Base-by-base conservation (phyloP, 1,284 basidiomycete species). In the Ceratobasidium sp. region DNA sequence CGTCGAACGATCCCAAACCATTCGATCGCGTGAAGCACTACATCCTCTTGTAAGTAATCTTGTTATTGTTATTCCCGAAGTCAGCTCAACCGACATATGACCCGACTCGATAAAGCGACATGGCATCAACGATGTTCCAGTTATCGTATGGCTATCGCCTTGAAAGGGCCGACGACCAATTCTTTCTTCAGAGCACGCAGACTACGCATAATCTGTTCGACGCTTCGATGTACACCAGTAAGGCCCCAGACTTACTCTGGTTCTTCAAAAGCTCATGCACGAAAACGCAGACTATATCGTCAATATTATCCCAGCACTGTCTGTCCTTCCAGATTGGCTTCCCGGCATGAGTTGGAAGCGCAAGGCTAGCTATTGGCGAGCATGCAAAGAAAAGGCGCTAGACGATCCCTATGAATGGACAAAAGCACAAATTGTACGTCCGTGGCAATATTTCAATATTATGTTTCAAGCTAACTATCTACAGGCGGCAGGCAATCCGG, bases 261-360 rank as follows among this genome's bases (percentile, higher is more conserved):
- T 25, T 22, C 31, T 13, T 49, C 17, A 47, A 17, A 7, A 17
- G 10, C n/a, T 29, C 8, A 45, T 15, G 38, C 10, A 43, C 12
- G 15, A 10, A 13, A 8, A 13, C 27, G n/a, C 32, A 52, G 62
- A n/a, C 4, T 65, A 53, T 27, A 17, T 40, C 10, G 62, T 65
- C 20, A 65, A 65, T 25, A 22, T 65, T n/a, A 49, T 65, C 8
- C 62, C 62, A 15, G 32, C 17, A 3, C 62, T 65, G n/a, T 40
- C 8, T 6, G 17, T 29, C 27, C 3, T 65, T 17, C 62, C 62
- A 6, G 15, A 42, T 2, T 65, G 62, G 62, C 10, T 65, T 12
- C 62, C 62, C 2, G 62, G 62, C 1, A 53, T 27, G 22, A 32
- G 35, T 12, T 38, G 62, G 50, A 65, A 32, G 55, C n/a, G 25